Evolutionary conservation across 2,329 filamentous ascomycete genomes (phyloP).

Genomic region (Neofusicoccum ribis): DNA sequence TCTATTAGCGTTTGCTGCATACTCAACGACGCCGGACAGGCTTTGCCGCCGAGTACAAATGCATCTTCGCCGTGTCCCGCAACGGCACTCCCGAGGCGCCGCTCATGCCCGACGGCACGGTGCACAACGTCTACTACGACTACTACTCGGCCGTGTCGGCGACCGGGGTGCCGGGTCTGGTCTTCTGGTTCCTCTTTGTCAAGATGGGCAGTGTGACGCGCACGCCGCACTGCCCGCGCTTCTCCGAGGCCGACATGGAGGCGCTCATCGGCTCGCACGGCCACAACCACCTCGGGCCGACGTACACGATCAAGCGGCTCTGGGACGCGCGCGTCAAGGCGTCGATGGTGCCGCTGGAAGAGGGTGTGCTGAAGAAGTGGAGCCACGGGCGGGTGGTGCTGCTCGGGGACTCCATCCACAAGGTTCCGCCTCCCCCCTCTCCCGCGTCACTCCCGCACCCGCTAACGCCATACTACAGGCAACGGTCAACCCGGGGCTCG

Average conservation of each 20-base stretch:
- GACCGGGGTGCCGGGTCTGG: constrained; percentile 1
- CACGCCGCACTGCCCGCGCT: constrained; percentile 23
- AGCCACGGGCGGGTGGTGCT: background rate
- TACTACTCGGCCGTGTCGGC: constrained; percentile 22
- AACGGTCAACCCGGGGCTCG: background rate
- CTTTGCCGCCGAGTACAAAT: background rate
- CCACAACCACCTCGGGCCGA: background rate
- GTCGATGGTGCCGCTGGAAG: background rate
- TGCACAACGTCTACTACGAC: constrained; percentile 22
- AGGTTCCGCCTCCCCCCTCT: constrained; percentile 5
- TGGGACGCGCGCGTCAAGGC: background rate
- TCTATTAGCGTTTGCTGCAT: background rate
- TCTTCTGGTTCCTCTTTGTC: background rate
- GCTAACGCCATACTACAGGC: background rate
- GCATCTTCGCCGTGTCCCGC: background rate
- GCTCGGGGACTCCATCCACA: background rate
- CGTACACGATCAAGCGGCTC: background rate
- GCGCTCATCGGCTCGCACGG: constrained; percentile 13
- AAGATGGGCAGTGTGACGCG: background rate
- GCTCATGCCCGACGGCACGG: background rate
- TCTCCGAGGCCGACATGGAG: constrained; percentile 35
- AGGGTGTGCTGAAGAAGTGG: constrained; percentile 1
- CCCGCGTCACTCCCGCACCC: no score
- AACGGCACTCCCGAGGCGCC: background rate
- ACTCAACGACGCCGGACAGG: background rate